These are phyloP conservation scores for Globisporangium takayamanum DNA, from an alignment of 352 stramenopile species.

Conservation along the genomic window DNA sequence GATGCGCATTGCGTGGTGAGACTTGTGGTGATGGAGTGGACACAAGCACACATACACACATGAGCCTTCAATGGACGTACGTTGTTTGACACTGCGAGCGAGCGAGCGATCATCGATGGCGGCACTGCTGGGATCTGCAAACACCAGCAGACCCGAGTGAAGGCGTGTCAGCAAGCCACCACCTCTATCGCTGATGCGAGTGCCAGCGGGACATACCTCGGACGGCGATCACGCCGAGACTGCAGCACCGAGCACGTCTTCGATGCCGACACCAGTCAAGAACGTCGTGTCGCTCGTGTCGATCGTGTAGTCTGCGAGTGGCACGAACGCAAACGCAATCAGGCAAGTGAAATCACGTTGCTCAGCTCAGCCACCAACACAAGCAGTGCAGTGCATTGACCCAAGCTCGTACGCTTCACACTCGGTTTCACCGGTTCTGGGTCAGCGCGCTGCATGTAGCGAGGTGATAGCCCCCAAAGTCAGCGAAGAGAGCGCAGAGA, in stretches of 20 bases:
- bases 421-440: conserved; percentile 1
- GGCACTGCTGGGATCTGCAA: conserved; percentile 44
- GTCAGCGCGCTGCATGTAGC: neutral
- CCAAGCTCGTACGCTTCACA: conserved; percentile 11
- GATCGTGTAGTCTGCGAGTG: conserved; percentile 14
- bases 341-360: neutral
- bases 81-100: conserved; percentile 28
- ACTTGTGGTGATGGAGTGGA: neutral
- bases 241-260: conserved; percentile 36
- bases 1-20: neutral
- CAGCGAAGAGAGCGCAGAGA: neutral
- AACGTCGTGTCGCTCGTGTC: conserved; percentile 66
- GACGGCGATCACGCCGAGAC: conserved; percentile 10
- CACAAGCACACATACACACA: neutral
- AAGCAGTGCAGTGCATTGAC: neutral
- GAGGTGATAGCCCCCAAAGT: neutral
- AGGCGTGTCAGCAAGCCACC: neutral
- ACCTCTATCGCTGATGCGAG: neutral
- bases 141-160: neutral
- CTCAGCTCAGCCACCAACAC: neutral
- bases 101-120: conserved; percentile 40
- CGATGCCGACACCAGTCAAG: conserved; percentile 64
- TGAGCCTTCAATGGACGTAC: conserved; percentile 1
- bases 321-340: neutral
- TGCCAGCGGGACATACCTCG: conserved; percentile 19